phyloP scores from a whole-genome alignment of 2,329 filamentous ascomycete genomes.

The Fusarium torreyae region DNA sequence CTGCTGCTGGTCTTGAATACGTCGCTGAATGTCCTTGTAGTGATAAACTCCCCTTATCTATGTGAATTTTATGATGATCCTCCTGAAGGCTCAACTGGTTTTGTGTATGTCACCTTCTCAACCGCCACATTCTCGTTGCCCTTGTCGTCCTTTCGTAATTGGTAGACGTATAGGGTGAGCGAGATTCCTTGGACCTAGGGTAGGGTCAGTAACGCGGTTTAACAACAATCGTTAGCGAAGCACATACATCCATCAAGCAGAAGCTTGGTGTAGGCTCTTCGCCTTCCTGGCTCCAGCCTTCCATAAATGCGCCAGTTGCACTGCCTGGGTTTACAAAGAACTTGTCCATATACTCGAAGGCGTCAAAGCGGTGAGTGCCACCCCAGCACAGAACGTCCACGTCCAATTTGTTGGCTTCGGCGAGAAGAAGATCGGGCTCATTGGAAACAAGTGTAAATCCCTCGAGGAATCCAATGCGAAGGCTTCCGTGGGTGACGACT shows the following conservation, averaged over 20 bases:
- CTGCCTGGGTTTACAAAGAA: slow-evolving; percentile 80
- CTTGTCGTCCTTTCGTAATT: slow-evolving; percentile 82
- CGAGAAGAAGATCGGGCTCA: slow-evolving; percentile 76
- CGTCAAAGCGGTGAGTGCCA: slow-evolving; percentile 78
- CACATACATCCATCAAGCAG: slow-evolving; percentile 95
- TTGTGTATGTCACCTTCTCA: slow-evolving; percentile 89
- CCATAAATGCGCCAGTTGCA: slow-evolving; percentile 74
- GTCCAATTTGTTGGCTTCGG: slow-evolving; percentile 77
- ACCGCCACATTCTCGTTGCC: slow-evolving; percentile 85
- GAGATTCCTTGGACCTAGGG: slow-evolving; percentile 93
- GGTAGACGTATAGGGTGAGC: slow-evolving; percentile 94
- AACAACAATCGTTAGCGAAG: background rate
- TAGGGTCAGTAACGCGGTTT: slow-evolving; percentile 40
- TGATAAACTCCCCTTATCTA: slow-evolving; percentile 24
- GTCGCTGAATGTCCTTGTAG: slow-evolving; percentile 37
- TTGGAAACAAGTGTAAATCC: slow-evolving; percentile 78
- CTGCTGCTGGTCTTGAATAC: slow-evolving; percentile 43
- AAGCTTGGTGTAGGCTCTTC: slow-evolving; percentile 90
- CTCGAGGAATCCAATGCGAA: slow-evolving; percentile 77
- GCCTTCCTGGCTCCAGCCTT: slow-evolving; percentile 70
- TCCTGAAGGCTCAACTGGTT: slow-evolving; percentile 74
- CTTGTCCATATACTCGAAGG: slow-evolving; percentile 82
- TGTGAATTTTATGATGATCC: slow-evolving; percentile 60
- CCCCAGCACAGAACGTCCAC: slow-evolving; percentile 80
- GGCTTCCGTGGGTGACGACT: slow-evolving; percentile 75